Percentiles rank a stretch among this genome's conserved stretches.
These are phyloP conservation scores for Leishmania lainsoni DNA, from an alignment of 208 protist genomes.

Conservation along the genomic window DNA sequence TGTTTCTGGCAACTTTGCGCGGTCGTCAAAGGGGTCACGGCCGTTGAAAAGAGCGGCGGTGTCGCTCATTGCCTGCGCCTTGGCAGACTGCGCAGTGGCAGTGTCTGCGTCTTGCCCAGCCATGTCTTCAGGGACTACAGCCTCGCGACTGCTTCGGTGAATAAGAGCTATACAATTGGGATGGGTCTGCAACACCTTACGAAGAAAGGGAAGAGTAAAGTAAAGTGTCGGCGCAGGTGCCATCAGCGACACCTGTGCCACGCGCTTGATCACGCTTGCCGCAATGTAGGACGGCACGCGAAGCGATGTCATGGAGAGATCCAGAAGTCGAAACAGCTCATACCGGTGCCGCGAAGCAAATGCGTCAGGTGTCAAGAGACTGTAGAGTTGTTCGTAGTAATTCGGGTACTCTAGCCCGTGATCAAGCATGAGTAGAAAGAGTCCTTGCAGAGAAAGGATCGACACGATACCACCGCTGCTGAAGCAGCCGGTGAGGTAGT, in stretches of 20 bases:
- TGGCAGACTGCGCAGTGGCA: slow-evolving; percentile 25
- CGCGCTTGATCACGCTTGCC: slow-evolving; percentile 80
- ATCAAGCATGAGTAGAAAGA: slow-evolving; percentile 90
- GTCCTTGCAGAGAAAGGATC: slow-evolving; percentile 84
- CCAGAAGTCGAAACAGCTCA: slow-evolving; percentile 84
- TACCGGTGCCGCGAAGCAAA: slow-evolving; percentile 89
- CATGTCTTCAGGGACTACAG: slow-evolving; percentile 46
- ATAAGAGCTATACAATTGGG: slow-evolving; percentile 89
- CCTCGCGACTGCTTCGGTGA: slow-evolving; percentile 78
- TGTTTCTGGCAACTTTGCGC: slow-evolving; percentile 37
- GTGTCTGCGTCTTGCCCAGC: slow-evolving; percentile 12
- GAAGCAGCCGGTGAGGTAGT: slow-evolving; percentile 89
- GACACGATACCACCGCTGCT: slow-evolving; percentile 83
- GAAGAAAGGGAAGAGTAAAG: slow-evolving; percentile 86
- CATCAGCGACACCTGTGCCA: slow-evolving; percentile 62
- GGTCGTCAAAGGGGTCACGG: slow-evolving; percentile 75
- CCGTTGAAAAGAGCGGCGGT: slow-evolving; percentile 78
- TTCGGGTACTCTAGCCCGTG: slow-evolving; percentile 90
- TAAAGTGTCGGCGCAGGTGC: slow-evolving; percentile 84
- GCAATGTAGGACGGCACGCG: slow-evolving; percentile 85
- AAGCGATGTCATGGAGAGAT: slow-evolving; percentile 83
- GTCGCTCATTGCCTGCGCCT: slow-evolving; percentile 43
- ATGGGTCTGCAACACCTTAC: slow-evolving; percentile 84
- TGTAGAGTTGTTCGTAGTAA: slow-evolving; percentile 92
- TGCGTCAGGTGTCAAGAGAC: slow-evolving; percentile 74